These are phyloP conservation scores for Leucaena leucocephala DNA, from an alignment of 306 rosid species.

Conservation along the genomic window DNA sequence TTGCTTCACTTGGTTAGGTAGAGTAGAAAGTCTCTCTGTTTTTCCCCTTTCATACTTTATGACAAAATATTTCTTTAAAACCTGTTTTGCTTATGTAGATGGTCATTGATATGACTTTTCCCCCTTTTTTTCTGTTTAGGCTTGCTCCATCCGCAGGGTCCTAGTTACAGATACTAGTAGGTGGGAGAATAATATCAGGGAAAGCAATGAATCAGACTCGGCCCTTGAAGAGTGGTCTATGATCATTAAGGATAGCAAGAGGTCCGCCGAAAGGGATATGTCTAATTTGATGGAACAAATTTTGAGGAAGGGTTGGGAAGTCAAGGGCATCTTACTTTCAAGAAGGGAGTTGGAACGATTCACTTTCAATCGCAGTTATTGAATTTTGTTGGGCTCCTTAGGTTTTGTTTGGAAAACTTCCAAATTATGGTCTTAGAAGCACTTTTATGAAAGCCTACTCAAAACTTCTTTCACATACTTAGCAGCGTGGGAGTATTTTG, in stretches of 20 bases:
- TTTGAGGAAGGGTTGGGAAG: constrained; percentile 66
- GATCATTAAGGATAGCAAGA: constrained; percentile 64
- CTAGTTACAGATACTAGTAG: constrained; percentile 41
- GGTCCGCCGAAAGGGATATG: constrained; percentile 53
- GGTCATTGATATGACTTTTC: constrained; percentile 5
- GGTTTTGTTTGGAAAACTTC: too few relatives aligned
- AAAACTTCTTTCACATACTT: too few relatives aligned
- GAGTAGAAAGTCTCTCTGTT: background rate
- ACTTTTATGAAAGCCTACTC: too few relatives aligned
- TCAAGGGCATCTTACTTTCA: constrained; percentile 64
- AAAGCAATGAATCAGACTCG: constrained; percentile 39
- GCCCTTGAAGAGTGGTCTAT: constrained; percentile 58
- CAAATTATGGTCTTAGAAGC: too few relatives aligned
- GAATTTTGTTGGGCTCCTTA: constrained; percentile 9
- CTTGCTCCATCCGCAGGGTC: constrained; percentile 65
- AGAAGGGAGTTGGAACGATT: constrained; percentile 63
- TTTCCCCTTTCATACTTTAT: background rate
- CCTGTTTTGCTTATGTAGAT: constrained; percentile 6
- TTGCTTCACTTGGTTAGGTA: constrained; percentile 12
- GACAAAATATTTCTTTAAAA: background rate
- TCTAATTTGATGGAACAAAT: constrained; percentile 56
- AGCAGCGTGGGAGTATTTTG: too few relatives aligned
- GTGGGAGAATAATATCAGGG: constrained; percentile 47
- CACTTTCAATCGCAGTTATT: constrained; percentile 50
- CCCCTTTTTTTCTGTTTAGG: constrained; percentile 40